Base-by-base conservation (phyloP, 106 monocot genomes). In the Dactylorhiza incarnata region DNA sequence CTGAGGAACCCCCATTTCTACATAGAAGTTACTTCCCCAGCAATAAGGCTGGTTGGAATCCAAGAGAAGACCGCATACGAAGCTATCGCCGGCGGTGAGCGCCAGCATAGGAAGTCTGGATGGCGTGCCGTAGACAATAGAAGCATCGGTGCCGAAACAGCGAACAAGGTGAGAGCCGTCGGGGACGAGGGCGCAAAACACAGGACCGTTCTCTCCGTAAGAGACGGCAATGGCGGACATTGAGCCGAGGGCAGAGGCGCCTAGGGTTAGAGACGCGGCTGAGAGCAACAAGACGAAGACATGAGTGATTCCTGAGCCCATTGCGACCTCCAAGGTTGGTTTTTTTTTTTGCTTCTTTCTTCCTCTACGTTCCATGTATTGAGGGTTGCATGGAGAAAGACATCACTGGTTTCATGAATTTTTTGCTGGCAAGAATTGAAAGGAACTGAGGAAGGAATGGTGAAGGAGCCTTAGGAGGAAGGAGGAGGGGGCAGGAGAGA, bases 181-280 rank as follows among this genome's bases (percentile, higher is more conserved):
- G 9, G 87, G 78, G 78, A 47, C 51, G 0, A 99, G 79, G 15
- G 88, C 94, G 72, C 94, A 99, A 81, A 99, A 92, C 3, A 88
- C 99, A 0, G 91, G 89, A 12, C 99, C 99, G 55, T 90, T 84
- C 77, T 89, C 94, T 11, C 99, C 99, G 48, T 99, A 99, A 17
- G 99, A 94, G 19, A 94, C 99, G 3, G 99, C 91, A 46, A 99
- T 99, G 75, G 94, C 89, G 48, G 94, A 92, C 99, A 99, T 94
- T 46, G 94, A 99, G 6, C 99, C 99, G 15, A 99, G 99, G 53
- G 76, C 85, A n/a, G 71, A 78, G 25, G 80, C 83, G 15, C 59
- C 77, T 43, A 72, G 0, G 43, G 13, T 43, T 23, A 47, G 17
- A 10, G 68, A 68, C 45, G 61, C 29, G 8, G 25, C 67, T 19